phyloP scores from a whole-genome alignment of 2,329 filamentous ascomycete genomes.

The Cladophialophora chaetospira region DNA sequence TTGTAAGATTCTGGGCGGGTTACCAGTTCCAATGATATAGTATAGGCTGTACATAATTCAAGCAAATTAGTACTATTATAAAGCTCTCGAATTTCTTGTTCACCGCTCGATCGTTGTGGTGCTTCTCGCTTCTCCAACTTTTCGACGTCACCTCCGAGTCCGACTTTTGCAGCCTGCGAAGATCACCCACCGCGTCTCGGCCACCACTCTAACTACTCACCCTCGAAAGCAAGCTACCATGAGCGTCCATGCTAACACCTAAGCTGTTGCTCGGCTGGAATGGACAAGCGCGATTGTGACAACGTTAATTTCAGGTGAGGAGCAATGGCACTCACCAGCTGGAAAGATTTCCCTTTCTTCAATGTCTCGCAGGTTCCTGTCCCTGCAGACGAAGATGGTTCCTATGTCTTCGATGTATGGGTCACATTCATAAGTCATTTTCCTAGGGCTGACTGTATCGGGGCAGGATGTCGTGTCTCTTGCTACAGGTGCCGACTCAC shows the following conservation, averaged over 20 bases:
- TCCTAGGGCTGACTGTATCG: slow-evolving; percentile 19
- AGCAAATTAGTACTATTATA: background rate
- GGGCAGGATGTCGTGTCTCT: slow-evolving; percentile 74
- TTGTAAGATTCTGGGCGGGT: slow-evolving; percentile 9
- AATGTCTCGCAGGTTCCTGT: slow-evolving; percentile 84
- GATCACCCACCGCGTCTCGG: too few relatives aligned
- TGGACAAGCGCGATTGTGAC: background rate
- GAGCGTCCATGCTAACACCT: background rate
- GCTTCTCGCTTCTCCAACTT: slow-evolving; percentile 1
- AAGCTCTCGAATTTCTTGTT: background rate
- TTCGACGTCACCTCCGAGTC: slow-evolving; percentile 3
- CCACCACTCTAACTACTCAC: too few relatives aligned
- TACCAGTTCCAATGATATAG: slow-evolving; percentile 4
- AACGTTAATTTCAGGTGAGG: slow-evolving; percentile 7
- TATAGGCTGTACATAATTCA: slow-evolving; percentile 6
- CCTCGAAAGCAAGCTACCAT: background rate
- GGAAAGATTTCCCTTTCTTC: slow-evolving; percentile 99
- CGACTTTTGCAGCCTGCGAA: too few relatives aligned
- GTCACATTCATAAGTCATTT: slow-evolving; percentile 33
- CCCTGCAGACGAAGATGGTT: slow-evolving; percentile 72
- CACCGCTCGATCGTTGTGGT: too few relatives aligned
- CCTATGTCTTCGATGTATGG: slow-evolving; percentile 75
- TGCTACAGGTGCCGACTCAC: slow-evolving; percentile 81
- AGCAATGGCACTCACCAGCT: slow-evolving; percentile 56
- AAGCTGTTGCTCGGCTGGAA: background rate